Percentiles rank a stretch among this genome's conserved stretches.
These are phyloP conservation scores for Penicillium silybi DNA, from an alignment of 495 filamentous ascomycete genomes.

Conservation along the genomic window DNA sequence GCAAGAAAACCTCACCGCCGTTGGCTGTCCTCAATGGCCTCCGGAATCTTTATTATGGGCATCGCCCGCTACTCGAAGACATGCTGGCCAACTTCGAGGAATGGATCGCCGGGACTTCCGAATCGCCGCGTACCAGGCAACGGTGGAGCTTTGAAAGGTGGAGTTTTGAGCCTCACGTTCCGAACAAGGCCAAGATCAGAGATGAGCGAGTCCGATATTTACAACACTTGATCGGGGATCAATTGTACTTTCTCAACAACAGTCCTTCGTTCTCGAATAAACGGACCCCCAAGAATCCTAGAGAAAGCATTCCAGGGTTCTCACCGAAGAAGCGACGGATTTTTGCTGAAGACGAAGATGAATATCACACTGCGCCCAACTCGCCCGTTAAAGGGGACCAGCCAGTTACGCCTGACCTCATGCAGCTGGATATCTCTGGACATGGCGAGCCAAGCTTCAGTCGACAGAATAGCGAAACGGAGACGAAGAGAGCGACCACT, in stretches of 20 bases:
- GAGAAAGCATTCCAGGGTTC: not conserved
- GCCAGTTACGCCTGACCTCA: not conserved
- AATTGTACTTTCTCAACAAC: not conserved
- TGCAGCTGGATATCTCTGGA: not conserved
- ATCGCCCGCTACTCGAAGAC: conserved; percentile 9
- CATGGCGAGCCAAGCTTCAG: not conserved
- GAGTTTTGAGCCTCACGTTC: not conserved
- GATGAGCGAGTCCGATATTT: conserved; percentile 25
- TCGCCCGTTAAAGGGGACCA: conserved; percentile 26
- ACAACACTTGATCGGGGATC: conserved; percentile 23
- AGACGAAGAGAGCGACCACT: conserved; percentile 3
- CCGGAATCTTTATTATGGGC: conserved; percentile 16
- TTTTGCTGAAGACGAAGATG: conserved; percentile 26
- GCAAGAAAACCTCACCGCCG: not conserved
- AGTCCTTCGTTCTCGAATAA: conserved; percentile 5
- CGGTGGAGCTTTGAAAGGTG: not conserved
- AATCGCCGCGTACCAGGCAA: not conserved
- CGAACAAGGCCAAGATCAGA: conserved; percentile 9
- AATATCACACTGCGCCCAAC: conserved; percentile 40
- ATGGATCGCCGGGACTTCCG: conserved; percentile 10
- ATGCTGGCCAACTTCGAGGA: conserved; percentile 26
- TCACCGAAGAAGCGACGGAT: conserved; percentile 25
- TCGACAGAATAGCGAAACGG: not conserved
- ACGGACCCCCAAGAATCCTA: not conserved
- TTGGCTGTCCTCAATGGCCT: conserved; percentile 16